Evolutionary conservation across 2,329 filamentous ascomycete species (phyloP).

Genomic region (Beauveria medogensis): DNA sequence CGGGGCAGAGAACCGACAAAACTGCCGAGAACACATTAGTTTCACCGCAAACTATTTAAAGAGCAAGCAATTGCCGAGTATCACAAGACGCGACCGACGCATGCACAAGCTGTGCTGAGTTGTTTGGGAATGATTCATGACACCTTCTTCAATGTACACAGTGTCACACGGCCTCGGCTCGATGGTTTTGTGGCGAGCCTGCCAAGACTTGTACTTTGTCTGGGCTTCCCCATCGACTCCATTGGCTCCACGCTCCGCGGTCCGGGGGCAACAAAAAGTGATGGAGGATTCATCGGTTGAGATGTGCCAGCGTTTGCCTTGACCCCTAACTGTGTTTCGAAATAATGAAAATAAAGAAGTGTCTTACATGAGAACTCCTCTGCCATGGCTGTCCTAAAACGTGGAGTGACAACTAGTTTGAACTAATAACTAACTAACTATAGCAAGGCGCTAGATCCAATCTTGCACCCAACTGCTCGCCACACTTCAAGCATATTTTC

Average conservation of each 20-base stretch:
- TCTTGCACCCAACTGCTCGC: not conserved
- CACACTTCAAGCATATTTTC: slow-evolving; percentile 1
- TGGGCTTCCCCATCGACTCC: not conserved
- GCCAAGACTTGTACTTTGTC: not conserved
- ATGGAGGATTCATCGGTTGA: too few relatives aligned
- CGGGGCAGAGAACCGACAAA: too few relatives aligned
- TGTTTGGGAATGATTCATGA: not conserved
- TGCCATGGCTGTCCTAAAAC: not conserved
- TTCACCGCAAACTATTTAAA: too few relatives aligned
- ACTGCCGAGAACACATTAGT: too few relatives aligned
- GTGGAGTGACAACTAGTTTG: not conserved
- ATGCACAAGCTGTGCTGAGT: too few relatives aligned
- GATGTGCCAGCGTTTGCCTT: too few relatives aligned
- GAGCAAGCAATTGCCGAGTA: not conserved
- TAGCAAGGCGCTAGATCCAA: not conserved
- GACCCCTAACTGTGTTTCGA: too few relatives aligned
- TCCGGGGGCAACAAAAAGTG: not conserved
- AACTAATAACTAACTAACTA: not conserved
- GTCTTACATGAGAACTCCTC: not conserved
- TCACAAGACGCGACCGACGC: not conserved
- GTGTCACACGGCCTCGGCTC: not conserved
- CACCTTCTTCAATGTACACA: not conserved
- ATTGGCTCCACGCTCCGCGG: not conserved
- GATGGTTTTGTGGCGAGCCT: not conserved
- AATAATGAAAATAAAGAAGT: too few relatives aligned